Evolutionary conservation across 768 basidiomycete genomes (phyloP).

Genomic region (Thelephora ganbajun): DNA sequence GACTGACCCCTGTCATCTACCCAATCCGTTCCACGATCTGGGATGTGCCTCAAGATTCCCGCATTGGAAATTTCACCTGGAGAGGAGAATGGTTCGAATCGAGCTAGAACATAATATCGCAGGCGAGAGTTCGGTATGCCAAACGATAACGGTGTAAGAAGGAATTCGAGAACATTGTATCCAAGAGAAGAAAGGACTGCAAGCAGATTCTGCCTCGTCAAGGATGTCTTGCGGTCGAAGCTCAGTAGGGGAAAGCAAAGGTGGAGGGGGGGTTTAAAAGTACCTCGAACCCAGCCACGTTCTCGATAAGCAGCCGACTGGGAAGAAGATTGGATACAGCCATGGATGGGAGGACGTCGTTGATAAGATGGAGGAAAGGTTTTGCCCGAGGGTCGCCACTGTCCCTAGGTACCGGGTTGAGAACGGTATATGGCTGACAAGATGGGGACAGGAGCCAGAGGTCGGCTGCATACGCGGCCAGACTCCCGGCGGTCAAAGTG

Average conservation of each 20-base stretch:
- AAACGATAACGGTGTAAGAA: conserved; percentile 66
- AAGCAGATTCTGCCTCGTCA: conserved; percentile 42
- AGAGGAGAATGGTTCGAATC: conserved; percentile 28
- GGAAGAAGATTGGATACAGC: conserved; percentile 33
- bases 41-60: conserved; percentile 38
- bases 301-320: conserved; percentile 53
- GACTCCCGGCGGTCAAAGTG: conserved; percentile 30
- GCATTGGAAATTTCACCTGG: conserved; percentile 6
- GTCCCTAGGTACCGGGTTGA: conserved; percentile 63
- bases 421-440: conserved; percentile 73
- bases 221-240: conserved; percentile 35
- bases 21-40: conserved; percentile 29
- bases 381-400: conserved; percentile 58
- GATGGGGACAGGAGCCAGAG: conserved; percentile 74
- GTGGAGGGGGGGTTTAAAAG: conserved; percentile 1
- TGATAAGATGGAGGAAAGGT: conserved; percentile 62
- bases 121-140: conserved; percentile 73
- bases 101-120: conserved; percentile 70
- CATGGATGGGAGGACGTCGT: conserved; percentile 46
- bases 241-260: conserved; percentile 3
- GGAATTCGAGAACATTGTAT: conserved; percentile 45
- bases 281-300: conserved; percentile 79
- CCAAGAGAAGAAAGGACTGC: conserved; percentile 36
- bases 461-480: conserved; percentile 36
- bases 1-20: conserved; percentile 15